Evolutionary conservation across 495 filamentous ascomycete genomes (phyloP), one percentile per base, ranked within the genome.

Genomic region (Cenococcum geophilum): DNA sequence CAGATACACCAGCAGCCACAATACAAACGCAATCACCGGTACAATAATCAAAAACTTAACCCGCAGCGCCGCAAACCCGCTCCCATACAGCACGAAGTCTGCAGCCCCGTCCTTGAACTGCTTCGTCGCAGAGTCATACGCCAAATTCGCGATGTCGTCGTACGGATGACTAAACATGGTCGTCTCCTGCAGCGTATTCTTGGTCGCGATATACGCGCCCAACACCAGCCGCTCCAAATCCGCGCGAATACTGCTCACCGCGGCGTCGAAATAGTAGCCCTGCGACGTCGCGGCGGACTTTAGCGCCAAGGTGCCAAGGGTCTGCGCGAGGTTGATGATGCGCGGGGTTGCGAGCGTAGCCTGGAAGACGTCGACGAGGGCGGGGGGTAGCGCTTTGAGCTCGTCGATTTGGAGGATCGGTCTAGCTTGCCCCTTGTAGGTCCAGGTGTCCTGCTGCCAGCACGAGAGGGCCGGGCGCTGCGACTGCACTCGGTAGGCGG

Each of bases 381-480:
- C 57, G 5, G 54, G 36, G 8, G 68, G 62, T 14, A 70, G 55
- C 20, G 51, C 55, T 5, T 10, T 10, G 14, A 70, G 59, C 20
- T 62, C 63, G 18, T 63, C 64, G 8, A 70, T 54, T 11, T 67
- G 0, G 40, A 43, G 37, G 61, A 65, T 45, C 62, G 21, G 43
- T 73, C 71, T 16, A 61, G 65, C 40, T 18, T 16, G 40, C 40
- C 40, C 40, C 3, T 45, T 45, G 40, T 4, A 10, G 1, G 40
- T 45, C 72, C 72, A 74, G 1, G 64, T 57, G 40, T 70, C 66
- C n/a, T 65, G 64, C 49, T 76, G 57, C 72, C 72, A 75, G 43
- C 73, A 76, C 4, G 68, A 72, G 3, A 76, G 67, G 1, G 58
- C 66, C 8, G 73, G 73, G 8, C 73, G 65, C 16, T 53, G 18